phyloP scores from a whole-genome alignment of 202 grass and related monocot species.

The Thinopyrum obtusiflorum region DNA sequence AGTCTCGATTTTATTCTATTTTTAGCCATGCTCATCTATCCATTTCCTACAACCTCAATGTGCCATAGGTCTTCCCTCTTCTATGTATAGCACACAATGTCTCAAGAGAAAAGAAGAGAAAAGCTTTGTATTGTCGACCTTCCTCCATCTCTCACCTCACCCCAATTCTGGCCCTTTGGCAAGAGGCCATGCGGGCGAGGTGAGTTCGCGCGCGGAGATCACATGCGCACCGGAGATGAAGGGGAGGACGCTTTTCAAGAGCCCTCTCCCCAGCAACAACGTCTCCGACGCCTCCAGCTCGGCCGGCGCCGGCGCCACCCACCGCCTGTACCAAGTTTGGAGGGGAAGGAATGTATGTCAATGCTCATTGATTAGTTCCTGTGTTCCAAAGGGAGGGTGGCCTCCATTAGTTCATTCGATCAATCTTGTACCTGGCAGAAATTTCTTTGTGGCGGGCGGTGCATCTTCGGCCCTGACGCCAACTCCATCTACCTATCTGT shows the following conservation, averaged over 20 bases:
- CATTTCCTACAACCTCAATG: conserved; percentile 6
- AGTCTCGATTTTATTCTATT: neutral
- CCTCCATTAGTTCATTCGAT: neutral
- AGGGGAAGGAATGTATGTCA: conserved; percentile 77
- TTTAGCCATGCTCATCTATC: conserved; percentile 34
- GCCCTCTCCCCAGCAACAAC: conserved; percentile 35
- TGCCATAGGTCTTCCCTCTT: conserved; percentile 1
- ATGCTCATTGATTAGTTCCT: neutral
- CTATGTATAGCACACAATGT: conserved; percentile 27
- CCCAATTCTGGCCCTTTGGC: conserved; percentile 17
- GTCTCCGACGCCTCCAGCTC: conserved; percentile 46
- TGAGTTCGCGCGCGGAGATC: conserved; percentile 25
- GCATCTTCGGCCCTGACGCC: conserved; percentile 91
- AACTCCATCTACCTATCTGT: conserved; percentile 78
- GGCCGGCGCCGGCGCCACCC: conserved; percentile 38
- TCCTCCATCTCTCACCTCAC: neutral
- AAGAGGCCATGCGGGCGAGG: conserved; percentile 31
- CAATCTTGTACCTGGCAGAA: conserved; percentile 31
- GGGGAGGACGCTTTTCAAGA: conserved; percentile 50
- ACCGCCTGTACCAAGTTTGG: conserved; percentile 90
- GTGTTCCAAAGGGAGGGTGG: neutral
- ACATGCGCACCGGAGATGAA: conserved; percentile 40
- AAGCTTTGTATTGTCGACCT: neutral
- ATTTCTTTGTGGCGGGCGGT: conserved; percentile 71
- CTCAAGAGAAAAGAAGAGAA: neutral